phyloP scores from a whole-genome alignment of 345 rosid species.

The Durio zibethinus region DNA sequence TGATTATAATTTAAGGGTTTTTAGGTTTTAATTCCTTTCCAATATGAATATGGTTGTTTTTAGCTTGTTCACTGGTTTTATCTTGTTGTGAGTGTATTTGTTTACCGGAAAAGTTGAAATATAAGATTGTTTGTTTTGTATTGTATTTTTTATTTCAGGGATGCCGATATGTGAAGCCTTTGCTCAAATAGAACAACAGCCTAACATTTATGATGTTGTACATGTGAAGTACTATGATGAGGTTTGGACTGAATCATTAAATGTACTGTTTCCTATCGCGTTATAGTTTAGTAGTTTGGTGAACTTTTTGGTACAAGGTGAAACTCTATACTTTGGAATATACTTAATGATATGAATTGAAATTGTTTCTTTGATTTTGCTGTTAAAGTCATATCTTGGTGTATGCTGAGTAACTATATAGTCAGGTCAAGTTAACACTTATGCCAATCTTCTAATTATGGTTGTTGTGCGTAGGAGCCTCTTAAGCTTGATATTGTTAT shows the following conservation, averaged over 20 bases:
- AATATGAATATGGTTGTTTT: not conserved
- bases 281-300: not conserved
- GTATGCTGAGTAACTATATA: not conserved
- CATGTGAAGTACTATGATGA: slow-evolving; percentile 89
- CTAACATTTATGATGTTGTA: slow-evolving; percentile 89
- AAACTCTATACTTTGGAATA: slow-evolving; percentile 1
- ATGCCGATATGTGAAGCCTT: slow-evolving; percentile 96
- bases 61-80: slow-evolving; percentile 1
- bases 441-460: not conserved
- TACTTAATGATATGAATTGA: not conserved
- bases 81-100: not conserved
- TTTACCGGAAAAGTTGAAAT: not conserved
- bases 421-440: not conserved
- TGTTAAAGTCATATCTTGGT: slow-evolving; percentile 6
- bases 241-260: slow-evolving; percentile 39
- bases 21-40: not conserved
- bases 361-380: not conserved
- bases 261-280: not conserved
- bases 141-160: slow-evolving; percentile 37
- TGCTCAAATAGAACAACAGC: slow-evolving; percentile 88
- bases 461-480: slow-evolving; percentile 59
- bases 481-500: slow-evolving; percentile 84
- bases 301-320: not conserved
- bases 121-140: not conserved
- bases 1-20: not conserved